Evolutionary conservation across 306 rosid species (phyloP).

Genomic region (Acmispon strigosus): DNA sequence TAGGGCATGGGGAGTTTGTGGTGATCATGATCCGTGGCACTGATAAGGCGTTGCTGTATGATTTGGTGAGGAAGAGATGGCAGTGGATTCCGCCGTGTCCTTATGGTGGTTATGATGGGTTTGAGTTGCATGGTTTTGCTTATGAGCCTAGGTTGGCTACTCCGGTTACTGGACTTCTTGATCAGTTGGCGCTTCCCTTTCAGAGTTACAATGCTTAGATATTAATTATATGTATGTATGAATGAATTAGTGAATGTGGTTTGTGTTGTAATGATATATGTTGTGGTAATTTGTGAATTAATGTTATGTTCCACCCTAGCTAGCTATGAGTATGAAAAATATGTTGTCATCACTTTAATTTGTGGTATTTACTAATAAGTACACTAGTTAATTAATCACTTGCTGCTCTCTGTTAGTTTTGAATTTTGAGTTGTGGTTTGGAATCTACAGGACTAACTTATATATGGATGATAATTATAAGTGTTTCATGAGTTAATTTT

Average conservation of each 20-base stretch:
- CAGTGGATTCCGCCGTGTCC: slow-evolving; percentile 97
- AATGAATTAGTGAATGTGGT: neutral
- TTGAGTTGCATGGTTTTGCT: slow-evolving; percentile 72
- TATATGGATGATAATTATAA: too few species aligned
- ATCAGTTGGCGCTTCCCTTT: slow-evolving; percentile 60
- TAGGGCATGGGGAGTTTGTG: slow-evolving; percentile 77
- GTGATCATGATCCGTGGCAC: slow-evolving; percentile 44
- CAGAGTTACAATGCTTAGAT: slow-evolving; percentile 31
- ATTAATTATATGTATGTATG: neutral
- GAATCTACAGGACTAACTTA: too few species aligned
- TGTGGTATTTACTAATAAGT: too few species aligned
- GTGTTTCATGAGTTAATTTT: too few species aligned
- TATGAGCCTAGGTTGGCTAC: slow-evolving; percentile 81
- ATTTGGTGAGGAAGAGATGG: slow-evolving; percentile 63
- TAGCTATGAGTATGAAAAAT: too few species aligned
- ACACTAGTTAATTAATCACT: too few species aligned
- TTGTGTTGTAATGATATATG: too few species aligned
- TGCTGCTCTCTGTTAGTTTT: too few species aligned
- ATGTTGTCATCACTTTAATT: too few species aligned
- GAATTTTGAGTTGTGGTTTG: too few species aligned
- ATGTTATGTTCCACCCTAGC: neutral
- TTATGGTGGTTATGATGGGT: slow-evolving; percentile 25
- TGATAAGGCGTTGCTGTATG: slow-evolving; percentile 61
- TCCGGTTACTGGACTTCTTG: slow-evolving; percentile 70
- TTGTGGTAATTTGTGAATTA: neutral